Conservation (phyloP, 345 rosid genomes). For the Nephelium lappaceum region DNA sequence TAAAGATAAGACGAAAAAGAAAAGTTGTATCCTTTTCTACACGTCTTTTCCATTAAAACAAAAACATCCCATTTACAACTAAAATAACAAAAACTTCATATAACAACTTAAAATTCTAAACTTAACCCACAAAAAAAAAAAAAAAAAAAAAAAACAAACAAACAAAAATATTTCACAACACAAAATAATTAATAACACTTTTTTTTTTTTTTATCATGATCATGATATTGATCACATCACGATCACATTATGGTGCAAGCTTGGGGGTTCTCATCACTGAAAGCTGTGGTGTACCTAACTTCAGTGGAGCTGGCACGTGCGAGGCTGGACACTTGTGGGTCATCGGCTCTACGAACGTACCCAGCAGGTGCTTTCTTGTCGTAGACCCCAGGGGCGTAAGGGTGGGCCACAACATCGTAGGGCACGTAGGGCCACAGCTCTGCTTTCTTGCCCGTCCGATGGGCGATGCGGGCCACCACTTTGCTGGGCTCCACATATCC, state of each 20-base stretch:
- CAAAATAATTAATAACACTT: background rate
- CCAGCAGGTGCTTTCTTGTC: slow-evolving; percentile 91
- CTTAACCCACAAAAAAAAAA: background rate
- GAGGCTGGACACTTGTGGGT: slow-evolving; percentile 58
- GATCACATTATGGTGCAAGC: slow-evolving; percentile 80
- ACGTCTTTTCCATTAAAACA: background rate
- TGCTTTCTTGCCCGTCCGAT: slow-evolving; percentile 91
- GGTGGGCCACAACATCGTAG: slow-evolving; percentile 84
- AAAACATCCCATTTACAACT: background rate
- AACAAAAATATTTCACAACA: background rate
- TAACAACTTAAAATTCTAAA: background rate
- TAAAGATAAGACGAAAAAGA: background rate
- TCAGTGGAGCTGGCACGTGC: slow-evolving; percentile 99
- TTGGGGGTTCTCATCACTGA: slow-evolving; percentile 80
- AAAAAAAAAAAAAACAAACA: background rate
- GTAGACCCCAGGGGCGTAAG: slow-evolving; percentile 86
- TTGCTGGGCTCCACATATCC: slow-evolving; percentile 79
- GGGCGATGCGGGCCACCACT: slow-evolving; percentile 76
- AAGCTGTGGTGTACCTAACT: slow-evolving; percentile 93
- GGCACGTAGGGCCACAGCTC: slow-evolving; percentile 97
- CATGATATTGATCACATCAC: background rate
- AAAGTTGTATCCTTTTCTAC: background rate
- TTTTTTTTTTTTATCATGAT: background rate
- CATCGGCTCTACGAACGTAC: slow-evolving; percentile 69
- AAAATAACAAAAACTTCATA: background rate